Percentiles rank a stretch among this genome's conserved stretches.
Evolutionary conservation across 2,329 filamentous ascomycete species (phyloP).

Genomic region (Diaporthe ampelina): DNA sequence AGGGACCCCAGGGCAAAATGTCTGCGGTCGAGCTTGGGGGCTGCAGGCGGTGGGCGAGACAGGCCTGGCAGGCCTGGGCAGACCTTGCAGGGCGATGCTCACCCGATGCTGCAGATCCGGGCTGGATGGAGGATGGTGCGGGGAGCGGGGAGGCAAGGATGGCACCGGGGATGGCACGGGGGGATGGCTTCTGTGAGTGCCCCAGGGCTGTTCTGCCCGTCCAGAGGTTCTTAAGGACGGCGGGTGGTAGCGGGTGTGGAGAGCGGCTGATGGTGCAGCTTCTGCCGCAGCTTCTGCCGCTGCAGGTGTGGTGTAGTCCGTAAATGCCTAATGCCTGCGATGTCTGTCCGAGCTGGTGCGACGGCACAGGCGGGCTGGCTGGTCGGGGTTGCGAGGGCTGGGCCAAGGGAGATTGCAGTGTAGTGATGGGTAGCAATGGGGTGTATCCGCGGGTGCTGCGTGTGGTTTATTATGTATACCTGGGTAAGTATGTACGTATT

Average conservation of each 20-base stretch:
- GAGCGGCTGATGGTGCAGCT: constrained; percentile 12
- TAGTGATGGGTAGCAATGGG: not conserved
- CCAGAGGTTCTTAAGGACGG: not conserved
- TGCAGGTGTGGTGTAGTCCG: constrained; percentile 12
- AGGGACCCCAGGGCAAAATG: constrained; percentile 20
- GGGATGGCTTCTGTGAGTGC: constrained; percentile 1
- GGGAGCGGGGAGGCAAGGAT: constrained; percentile 40
- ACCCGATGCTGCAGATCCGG: constrained; percentile 39
- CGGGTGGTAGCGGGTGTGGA: not conserved
- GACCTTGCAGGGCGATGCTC: constrained; percentile 26
- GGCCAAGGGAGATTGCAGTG: not conserved
- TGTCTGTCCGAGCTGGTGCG: constrained; percentile 26
- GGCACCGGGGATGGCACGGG: constrained; percentile 23
- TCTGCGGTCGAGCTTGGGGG: constrained; percentile 23
- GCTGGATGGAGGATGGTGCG: constrained; percentile 38
- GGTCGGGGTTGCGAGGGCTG: not conserved
- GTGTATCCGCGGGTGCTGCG: too few relatives aligned
- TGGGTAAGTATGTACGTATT: not conserved
- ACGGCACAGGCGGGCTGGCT: constrained; percentile 17
- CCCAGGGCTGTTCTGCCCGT: not conserved
- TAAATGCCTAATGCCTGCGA: constrained; percentile 22
- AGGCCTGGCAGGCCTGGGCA: not conserved
- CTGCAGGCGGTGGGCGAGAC: constrained; percentile 7
- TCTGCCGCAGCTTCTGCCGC: constrained; percentile 6
- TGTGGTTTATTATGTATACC: not conserved